Evolutionary conservation across 2,329 filamentous ascomycete species (phyloP).

Genomic region (Cladosporium sp.): DNA sequence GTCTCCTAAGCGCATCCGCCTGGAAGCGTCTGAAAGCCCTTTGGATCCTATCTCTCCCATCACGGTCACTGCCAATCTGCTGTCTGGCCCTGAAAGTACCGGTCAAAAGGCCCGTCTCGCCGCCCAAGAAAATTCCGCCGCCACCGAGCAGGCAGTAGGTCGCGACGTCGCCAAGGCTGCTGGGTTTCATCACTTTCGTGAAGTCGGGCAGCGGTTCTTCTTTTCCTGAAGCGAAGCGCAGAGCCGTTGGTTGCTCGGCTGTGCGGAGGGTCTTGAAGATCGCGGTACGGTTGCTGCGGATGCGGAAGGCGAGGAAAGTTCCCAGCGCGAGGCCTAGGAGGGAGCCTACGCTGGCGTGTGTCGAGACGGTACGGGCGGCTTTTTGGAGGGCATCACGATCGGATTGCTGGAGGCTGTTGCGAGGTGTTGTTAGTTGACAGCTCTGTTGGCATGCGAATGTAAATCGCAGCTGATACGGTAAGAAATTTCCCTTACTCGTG

Average conservation of each 20-base stretch:
- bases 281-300: conserved; percentile 51
- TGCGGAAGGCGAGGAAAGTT: conserved; percentile 51
- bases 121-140: conserved; percentile 60
- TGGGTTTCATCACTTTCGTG: conserved; percentile 53
- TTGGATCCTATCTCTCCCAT: conserved; percentile 54
- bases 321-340: conserved; percentile 57
- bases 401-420: conserved; percentile 42
- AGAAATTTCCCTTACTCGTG: conserved; percentile 40
- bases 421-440: no score
- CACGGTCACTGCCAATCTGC: conserved; percentile 50
- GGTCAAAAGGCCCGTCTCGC: conserved; percentile 57
- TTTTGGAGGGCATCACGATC: conserved; percentile 55
- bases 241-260: conserved; percentile 56
- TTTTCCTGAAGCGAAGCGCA: conserved; percentile 58
- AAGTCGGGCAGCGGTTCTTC: conserved; percentile 59
- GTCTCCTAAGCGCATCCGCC: conserved; percentile 57
- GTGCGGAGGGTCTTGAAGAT: conserved; percentile 60
- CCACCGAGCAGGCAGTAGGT: conserved; percentile 59
- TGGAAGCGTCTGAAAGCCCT: conserved; percentile 58
- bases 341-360: conserved; percentile 55
- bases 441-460: conserved; percentile 34
- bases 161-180: conserved; percentile 54
- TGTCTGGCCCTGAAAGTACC: conserved; percentile 53
- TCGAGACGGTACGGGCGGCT: conserved; percentile 52
- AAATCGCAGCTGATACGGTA: background rate